phyloP scores from a whole-genome alignment of 305 asterid species.

The Rubia occidens region DNA sequence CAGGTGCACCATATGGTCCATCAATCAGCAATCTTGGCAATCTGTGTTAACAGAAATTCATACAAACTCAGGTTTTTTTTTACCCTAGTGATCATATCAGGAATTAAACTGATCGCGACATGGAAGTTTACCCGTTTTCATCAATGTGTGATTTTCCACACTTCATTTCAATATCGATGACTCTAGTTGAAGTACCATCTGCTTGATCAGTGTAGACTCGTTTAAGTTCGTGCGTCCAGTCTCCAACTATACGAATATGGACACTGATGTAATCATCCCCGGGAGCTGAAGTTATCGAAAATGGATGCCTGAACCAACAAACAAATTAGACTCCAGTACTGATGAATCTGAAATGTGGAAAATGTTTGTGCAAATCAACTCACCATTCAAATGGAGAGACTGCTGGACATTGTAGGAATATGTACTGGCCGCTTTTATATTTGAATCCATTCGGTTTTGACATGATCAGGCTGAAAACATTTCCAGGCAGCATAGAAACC shows the following conservation, averaged over 20 bases:
- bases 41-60: slow-evolving; percentile 28
- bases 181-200: slow-evolving; percentile 37
- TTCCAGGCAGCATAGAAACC: slow-evolving; percentile 93
- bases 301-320: slow-evolving; percentile 76
- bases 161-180: slow-evolving; percentile 52
- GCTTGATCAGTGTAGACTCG: slow-evolving; percentile 54
- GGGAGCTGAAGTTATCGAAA: slow-evolving; percentile 93
- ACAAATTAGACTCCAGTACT: background rate
- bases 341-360: background rate
- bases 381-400: slow-evolving; percentile 81
- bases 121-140: slow-evolving; percentile 45
- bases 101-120: background rate
- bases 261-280: slow-evolving; percentile 76
- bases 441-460: slow-evolving; percentile 82
- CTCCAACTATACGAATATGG: slow-evolving; percentile 84
- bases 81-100: background rate
- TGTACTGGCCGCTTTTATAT: slow-evolving; percentile 82
- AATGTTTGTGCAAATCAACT: slow-evolving; percentile 7
- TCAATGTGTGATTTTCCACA: slow-evolving; percentile 47
- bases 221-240: slow-evolving; percentile 84
- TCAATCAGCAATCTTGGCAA: slow-evolving; percentile 68
- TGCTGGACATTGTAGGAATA: slow-evolving; percentile 71
- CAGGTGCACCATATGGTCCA: slow-evolving; percentile 95
- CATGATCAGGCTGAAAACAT: slow-evolving; percentile 74
- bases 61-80: background rate